These are phyloP conservation scores for Calonectria crousiana DNA, from an alignment of 2,329 filamentous ascomycete genomes.

Conservation along the genomic window DNA sequence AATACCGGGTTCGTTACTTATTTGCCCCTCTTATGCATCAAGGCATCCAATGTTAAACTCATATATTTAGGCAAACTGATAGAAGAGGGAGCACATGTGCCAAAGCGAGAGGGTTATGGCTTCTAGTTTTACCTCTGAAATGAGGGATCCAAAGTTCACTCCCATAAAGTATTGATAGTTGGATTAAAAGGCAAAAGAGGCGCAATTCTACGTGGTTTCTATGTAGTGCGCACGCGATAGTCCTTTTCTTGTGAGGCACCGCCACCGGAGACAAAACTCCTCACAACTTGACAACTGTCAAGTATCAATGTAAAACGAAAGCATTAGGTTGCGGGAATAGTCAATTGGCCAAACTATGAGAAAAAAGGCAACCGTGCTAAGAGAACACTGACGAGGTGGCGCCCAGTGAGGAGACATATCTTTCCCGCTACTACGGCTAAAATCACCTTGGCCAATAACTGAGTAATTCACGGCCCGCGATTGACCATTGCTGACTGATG, in stretches of 20 bases:
- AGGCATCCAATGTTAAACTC: too few relatives aligned
- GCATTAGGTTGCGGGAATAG: not conserved
- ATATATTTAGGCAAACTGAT: too few relatives aligned
- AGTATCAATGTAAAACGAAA: not conserved
- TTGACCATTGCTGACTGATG: constrained; percentile 25
- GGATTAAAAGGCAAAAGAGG: too few relatives aligned
- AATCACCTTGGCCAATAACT: not conserved
- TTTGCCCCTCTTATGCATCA: too few relatives aligned
- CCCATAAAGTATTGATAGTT: too few relatives aligned
- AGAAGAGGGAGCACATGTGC: too few relatives aligned
- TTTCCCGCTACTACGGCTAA: not conserved
- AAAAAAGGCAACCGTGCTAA: not conserved
- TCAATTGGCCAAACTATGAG: not conserved
- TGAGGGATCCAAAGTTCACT: not conserved
- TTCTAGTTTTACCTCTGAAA: not conserved
- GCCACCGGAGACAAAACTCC: not conserved
- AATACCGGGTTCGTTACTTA: too few relatives aligned
- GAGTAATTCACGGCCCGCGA: constrained; percentile 13
- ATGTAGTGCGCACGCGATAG: too few relatives aligned
- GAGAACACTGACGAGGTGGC: not conserved
- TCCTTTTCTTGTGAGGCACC: not conserved
- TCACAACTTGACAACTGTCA: too few relatives aligned
- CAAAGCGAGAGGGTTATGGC: not conserved
- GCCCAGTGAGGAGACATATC: not conserved
- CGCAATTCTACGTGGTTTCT: too few relatives aligned